phyloP scores from a whole-genome alignment of 164 flowering plant species.

The Hamamelis virginiana region DNA sequence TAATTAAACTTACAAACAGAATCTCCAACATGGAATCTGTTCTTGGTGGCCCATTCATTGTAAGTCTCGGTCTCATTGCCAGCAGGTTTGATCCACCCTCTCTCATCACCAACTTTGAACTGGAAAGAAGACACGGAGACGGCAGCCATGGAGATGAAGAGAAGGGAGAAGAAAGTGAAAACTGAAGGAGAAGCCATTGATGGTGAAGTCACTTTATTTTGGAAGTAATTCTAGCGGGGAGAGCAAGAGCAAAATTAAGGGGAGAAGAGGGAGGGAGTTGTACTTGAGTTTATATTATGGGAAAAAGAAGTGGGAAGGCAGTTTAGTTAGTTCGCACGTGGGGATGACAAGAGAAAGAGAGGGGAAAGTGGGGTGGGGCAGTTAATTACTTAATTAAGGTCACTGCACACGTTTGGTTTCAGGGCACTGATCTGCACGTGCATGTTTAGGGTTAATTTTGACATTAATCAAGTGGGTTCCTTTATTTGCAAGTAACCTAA shows the following conservation, averaged over 20 bases:
- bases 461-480: not conserved
- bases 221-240: not conserved
- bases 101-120: slow-evolving; percentile 51
- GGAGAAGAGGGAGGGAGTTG: not conserved
- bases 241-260: not conserved
- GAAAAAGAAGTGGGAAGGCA: no score
- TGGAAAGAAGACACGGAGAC: slow-evolving; percentile 26
- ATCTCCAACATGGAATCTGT: slow-evolving; percentile 62
- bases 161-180: slow-evolving; percentile 1
- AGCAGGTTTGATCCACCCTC: slow-evolving; percentile 50
- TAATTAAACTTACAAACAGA: slow-evolving; percentile 43
- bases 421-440: not conserved
- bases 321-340: not conserved
- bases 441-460: not conserved
- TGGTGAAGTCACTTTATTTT: no score
- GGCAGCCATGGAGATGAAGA: slow-evolving; percentile 12
- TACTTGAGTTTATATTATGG: not conserved
- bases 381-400: no score
- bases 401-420: not conserved
- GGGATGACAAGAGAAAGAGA: not conserved
- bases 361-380: slow-evolving; percentile 2
- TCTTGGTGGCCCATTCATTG: slow-evolving; percentile 52
- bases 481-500: no score
- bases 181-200: slow-evolving; percentile 23
- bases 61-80: slow-evolving; percentile 39